These are phyloP conservation scores for Lentinula guzmanii DNA, from an alignment of 768 basidiomycete genomes.

Conservation along the genomic window DNA sequence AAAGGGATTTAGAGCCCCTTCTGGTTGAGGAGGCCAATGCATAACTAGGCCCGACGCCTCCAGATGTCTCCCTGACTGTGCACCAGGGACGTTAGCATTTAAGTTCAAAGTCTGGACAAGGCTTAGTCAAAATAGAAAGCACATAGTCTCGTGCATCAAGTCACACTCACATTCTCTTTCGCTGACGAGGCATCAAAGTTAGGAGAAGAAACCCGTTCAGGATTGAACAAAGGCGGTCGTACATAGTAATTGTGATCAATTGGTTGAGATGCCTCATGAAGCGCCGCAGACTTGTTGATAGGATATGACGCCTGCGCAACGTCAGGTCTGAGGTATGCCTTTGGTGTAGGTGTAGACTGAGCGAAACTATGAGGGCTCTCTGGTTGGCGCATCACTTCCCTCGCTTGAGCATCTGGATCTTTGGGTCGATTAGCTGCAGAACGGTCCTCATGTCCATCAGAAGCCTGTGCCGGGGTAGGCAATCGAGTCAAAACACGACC, in stretches of 20 bases:
- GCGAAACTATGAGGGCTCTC: neutral
- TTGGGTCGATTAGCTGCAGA: neutral
- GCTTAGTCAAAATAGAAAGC: neutral
- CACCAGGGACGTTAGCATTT: neutral
- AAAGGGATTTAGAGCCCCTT: neutral
- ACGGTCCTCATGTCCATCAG: neutral
- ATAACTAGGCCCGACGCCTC: neutral
- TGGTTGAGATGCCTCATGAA: neutral
- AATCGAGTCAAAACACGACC: neutral
- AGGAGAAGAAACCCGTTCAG: neutral
- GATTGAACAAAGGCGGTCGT: neutral
- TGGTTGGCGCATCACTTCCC: neutral
- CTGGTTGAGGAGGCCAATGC: neutral
- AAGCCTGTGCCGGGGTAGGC: neutral
- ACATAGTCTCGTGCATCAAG: neutral
- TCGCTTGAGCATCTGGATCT: neutral
- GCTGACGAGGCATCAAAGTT: neutral
- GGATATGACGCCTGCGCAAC: neutral
- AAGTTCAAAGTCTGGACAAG: neutral
- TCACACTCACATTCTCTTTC: neutral
- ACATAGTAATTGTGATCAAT: neutral
- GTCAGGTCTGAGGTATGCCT: neutral
- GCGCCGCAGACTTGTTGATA: neutral
- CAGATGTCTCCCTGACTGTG: neutral
- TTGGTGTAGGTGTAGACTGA: neutral